Evolutionary conservation across 2,329 filamentous ascomycete species (phyloP), one percentile per base, ranked within the genome.

Genomic region (Venturia asperata): DNA sequence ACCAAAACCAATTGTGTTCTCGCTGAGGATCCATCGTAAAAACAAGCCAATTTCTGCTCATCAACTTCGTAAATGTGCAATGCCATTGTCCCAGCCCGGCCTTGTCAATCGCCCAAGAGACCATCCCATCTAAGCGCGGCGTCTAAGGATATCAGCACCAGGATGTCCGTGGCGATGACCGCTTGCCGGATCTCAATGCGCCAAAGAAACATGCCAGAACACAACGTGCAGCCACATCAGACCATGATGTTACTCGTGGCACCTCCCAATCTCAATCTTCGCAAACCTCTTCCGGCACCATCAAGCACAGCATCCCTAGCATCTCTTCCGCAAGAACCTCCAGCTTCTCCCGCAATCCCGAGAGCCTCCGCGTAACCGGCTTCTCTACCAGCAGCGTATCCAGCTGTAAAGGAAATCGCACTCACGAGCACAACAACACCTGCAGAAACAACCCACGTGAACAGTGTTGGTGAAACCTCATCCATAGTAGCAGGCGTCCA

Each of bases 401-500:
- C 85, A 4, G 85, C 85, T 0, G 83, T 83, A 72, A 87, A 88
- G 69, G 84, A 85, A 67, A 87, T 81, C 1, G 85, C 85, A 19
- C 83, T 85, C 65, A 87, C 82, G 0, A 87, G 78, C 2, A 87
- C 83, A 1, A 87, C 83, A 21, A 87, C 84, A 1, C 85, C 85
- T 0, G 85, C 85, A 61, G 83, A 85, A 60, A 87, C 81, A 5
- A 87, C 82, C 85, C 85, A 88, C 0, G 85, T 87, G 69, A 87
- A 81, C 10, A 87, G 75, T 0, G 85, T 87, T 0, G 85, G 85
- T 41, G 79, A 83, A 66, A 84, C 78, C 7, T 76, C 74, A 41
- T 78, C 77, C 42, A 69, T 68, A 15, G 62, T 61, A 43, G 64
- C 64, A 43, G 64, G 55, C 9, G 64, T 65, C 64, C 64, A 65